Percentiles rank a stretch among this genome's conserved stretches.
Conservation (phyloP, 257 asterid species). For the Solanum sparsipilum region DNA sequence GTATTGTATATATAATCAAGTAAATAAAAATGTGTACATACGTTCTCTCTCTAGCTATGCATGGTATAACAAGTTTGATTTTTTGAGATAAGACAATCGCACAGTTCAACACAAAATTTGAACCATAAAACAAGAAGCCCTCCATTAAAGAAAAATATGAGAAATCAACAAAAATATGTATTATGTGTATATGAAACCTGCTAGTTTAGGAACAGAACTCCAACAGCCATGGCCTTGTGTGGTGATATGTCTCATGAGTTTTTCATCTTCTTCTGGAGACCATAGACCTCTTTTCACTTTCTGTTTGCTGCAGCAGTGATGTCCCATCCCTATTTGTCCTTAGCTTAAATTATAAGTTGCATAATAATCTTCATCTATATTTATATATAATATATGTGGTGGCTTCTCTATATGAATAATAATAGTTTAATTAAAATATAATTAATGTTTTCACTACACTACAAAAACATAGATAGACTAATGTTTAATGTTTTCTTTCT, state of each 20-base stretch:
- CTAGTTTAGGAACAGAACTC: conserved; percentile 86
- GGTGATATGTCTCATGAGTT: conserved; percentile 57
- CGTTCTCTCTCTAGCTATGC: neutral
- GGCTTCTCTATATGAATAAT: neutral
- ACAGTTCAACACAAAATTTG: neutral
- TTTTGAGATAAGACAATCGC: neutral
- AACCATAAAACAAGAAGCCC: neutral
- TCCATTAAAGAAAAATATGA: neutral
- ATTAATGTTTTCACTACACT: neutral
- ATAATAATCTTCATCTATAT: neutral
- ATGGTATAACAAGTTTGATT: neutral
- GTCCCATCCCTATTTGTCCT: conserved; percentile 32
- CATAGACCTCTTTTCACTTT: conserved; percentile 89
- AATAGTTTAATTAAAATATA: neutral
- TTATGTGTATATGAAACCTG: conserved; percentile 23
- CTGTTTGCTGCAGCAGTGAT: conserved; percentile 95
- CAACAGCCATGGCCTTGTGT: conserved; percentile 89
- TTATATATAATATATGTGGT: neutral
- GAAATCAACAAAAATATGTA: neutral
- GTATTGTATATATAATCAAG: neutral
- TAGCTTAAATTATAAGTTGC: neutral
- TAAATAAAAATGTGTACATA: neutral
- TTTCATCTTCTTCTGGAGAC: conserved; percentile 97
- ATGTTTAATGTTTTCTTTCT: conserved; percentile 10
- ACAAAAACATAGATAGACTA: neutral